Evolutionary conservation across 2,329 filamentous ascomycete species (phyloP).

Genomic region (Boeremia lycopersici): DNA sequence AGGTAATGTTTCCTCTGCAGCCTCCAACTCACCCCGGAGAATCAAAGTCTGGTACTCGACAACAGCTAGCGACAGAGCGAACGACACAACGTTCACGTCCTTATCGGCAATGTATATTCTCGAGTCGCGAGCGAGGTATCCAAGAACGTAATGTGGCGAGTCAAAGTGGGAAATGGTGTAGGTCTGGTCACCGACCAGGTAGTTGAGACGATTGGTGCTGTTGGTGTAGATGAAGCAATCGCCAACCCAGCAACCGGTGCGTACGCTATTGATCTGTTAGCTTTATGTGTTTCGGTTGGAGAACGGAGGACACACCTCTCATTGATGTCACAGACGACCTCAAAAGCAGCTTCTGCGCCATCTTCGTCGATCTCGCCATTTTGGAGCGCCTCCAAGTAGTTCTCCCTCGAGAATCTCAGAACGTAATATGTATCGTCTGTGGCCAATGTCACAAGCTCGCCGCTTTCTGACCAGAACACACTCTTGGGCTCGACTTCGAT

Average conservation of each 20-base stretch:
- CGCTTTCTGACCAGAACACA: conserved; percentile 96
- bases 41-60: conserved; percentile 97
- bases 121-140: conserved; percentile 95
- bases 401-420: conserved; percentile 86
- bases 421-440: conserved; percentile 97
- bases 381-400: conserved; percentile 83
- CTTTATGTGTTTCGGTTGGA: background rate
- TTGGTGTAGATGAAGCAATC: conserved; percentile 99
- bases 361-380: conserved; percentile 83
- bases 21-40: conserved; percentile 89
- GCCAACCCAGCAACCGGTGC: conserved; percentile 96
- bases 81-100: conserved; percentile 90
- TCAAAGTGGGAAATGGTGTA: conserved; percentile 98
- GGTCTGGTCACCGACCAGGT: conserved; percentile 95
- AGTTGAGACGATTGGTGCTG: conserved; percentile 94
- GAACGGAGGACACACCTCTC: conserved; percentile 68
- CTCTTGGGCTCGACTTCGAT: conserved; percentile 79
- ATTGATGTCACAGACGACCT: conserved; percentile 93
- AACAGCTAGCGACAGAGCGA: conserved; percentile 86
- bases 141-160: conserved; percentile 90
- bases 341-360: conserved; percentile 93
- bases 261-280: conserved; percentile 63
- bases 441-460: conserved; percentile 88
- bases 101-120: conserved; percentile 95
- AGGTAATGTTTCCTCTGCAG: conserved; percentile 81